Base-by-base conservation (phyloP, 306 rosid genomes). In the Quillaja saponaria region DNA sequence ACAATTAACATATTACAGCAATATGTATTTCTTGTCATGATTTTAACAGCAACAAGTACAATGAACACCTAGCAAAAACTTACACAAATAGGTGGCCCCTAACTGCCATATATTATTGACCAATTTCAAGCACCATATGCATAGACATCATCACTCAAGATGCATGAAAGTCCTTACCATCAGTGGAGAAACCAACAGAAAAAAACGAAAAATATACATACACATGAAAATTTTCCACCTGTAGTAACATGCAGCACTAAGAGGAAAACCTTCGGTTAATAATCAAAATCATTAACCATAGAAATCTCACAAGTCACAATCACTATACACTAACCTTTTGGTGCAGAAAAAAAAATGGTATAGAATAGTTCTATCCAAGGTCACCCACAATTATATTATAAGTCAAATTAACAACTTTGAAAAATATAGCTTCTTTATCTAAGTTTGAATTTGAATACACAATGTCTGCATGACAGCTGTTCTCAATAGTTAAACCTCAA, bases 401-500 rank as follows among this genome's bases (percentile, higher is more conserved):
- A 17, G 8, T 40, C 55, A 46, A 39, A 13, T 33, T 16, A 54
- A 54, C 49, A 34, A 35, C 33, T 18, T 67, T 67, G 25, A 44
- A 61, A 77, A 51, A 18, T 53, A 41, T 47, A 56, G 34, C 19
- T 31, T 56, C 63, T 67, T 55, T 50, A 34, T 25, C 71, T 67
- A 61, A 65, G 34, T 49, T 49, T 55, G 33, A 61, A 40, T 48
- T 60, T 49, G 45, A 63, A 50, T 34, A 60, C 28, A 71, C 7
- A 46, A 60, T 17, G n/a, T n/a, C n/a, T 33, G 28, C 31, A 42
- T 55, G 13, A 10, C 13, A 41, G 1, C 13, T 41, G 5, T 13
- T 8, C 47, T 25, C 31, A 4, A 25, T 2, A 25, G 2, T 25
- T 25, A 25, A 25, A 25, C 31, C 31, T 20, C 51, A 58, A 51